Conservation (phyloP, 176 grass and related monocot genomes). For the Musa itinerans region DNA sequence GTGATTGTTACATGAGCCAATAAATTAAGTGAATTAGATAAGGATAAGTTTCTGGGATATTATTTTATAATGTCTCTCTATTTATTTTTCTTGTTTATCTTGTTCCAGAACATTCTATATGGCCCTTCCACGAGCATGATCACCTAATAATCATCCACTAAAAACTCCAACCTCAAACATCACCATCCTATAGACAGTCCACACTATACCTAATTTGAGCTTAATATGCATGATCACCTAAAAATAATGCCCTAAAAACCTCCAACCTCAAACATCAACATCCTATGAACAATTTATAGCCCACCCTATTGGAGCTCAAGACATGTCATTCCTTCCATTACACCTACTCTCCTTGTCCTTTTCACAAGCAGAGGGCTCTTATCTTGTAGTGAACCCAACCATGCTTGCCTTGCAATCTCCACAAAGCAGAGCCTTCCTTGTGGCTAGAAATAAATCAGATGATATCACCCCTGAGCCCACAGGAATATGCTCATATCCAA, state of each 20-base stretch:
- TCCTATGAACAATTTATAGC: not conserved
- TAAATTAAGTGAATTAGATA: not conserved
- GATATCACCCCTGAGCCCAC: not conserved
- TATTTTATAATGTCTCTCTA: not conserved
- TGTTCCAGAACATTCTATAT: not conserved
- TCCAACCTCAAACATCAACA: not conserved
- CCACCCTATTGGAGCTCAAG: not conserved
- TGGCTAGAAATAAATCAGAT: not conserved
- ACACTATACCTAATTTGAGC: not conserved
- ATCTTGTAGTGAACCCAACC: not conserved
- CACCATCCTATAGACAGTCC: not conserved
- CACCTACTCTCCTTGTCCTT: not conserved
- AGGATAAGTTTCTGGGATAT: not conserved
- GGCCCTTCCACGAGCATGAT: not conserved
- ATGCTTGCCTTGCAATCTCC: not conserved
- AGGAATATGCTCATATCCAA: not conserved
- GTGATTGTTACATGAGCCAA: slow-evolving; percentile 1
- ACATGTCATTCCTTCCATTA: not conserved
- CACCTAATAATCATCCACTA: not conserved
- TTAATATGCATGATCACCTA: not conserved
- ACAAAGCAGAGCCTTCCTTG: not conserved
- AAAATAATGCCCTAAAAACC: not conserved
- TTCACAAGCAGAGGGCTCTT: not conserved
- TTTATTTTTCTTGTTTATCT: not conserved
- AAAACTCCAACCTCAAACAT: slow-evolving; percentile 1